Conservation (phyloP, 2,329 filamentous ascomycete genomes). For the Magnaporthales sp. region DNA sequence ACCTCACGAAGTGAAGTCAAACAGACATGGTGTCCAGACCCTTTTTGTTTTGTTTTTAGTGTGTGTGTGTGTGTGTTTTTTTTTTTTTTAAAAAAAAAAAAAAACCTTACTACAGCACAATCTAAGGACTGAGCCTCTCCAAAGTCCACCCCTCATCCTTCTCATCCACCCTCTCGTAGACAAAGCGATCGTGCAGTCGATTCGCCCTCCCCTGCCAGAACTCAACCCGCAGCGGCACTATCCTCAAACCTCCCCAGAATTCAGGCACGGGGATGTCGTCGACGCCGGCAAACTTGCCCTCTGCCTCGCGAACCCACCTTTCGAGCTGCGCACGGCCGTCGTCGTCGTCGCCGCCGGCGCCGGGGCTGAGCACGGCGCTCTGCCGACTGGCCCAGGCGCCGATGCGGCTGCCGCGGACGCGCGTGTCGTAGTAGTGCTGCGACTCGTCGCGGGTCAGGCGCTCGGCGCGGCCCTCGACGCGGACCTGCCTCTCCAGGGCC, state of each 20-base stretch:
- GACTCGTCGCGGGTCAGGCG: constrained; percentile 63
- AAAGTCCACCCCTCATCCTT: constrained; percentile 51
- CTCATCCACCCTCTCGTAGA: constrained; percentile 57
- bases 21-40: no score
- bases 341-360: constrained; percentile 30
- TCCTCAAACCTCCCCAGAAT: constrained; percentile 88
- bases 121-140: constrained; percentile 63
- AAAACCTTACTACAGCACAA: background rate
- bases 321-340: constrained; percentile 70
- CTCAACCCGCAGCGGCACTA: constrained; percentile 80
- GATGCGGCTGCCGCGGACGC: constrained; percentile 71
- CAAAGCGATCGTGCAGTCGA: constrained; percentile 87
- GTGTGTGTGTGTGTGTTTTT: no score
- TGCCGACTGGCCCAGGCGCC: constrained; percentile 93
- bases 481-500: constrained; percentile 76
- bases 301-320: constrained; percentile 65
- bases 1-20: background rate
- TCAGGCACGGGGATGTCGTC: constrained; percentile 83
- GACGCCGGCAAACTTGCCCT: constrained; percentile 63
- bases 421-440: constrained; percentile 56
- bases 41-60: no score
- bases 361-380: constrained; percentile 60
- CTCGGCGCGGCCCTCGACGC: constrained; percentile 72
- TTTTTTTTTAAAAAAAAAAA: no score
- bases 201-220: constrained; percentile 94